Conservation (phyloP, 208 protist genomes). For the Entamoeba histolytica region DNA sequence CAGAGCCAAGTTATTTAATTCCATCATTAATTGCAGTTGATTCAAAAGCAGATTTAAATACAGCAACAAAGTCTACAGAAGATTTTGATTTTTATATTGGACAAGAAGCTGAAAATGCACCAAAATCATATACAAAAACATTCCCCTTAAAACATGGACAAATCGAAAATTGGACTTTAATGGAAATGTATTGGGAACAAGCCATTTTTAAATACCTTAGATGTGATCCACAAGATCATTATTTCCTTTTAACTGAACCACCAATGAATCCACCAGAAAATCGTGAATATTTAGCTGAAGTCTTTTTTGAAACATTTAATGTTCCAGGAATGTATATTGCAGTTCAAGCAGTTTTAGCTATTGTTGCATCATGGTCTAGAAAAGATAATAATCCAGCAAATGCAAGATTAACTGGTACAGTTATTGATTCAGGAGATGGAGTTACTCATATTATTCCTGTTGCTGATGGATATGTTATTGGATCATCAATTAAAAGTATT, state of each 20-base stretch:
- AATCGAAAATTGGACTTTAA: conserved; percentile 70
- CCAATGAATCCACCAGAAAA: conserved; percentile 83
- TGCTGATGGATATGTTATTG: conserved; percentile 78
- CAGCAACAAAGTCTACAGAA: conserved; percentile 29
- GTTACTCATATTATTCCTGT: conserved; percentile 20
- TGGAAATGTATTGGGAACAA: conserved; percentile 86
- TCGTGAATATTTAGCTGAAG: conserved; percentile 78
- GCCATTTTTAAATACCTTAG: conserved; percentile 81
- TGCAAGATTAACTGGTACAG: conserved; percentile 60
- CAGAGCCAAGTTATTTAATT: conserved; percentile 67
- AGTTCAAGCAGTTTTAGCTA: conserved; percentile 49
- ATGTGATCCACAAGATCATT: conserved; percentile 80
- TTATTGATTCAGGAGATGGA: conserved; percentile 84
- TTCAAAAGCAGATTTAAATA: conserved; percentile 2
- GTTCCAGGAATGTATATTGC: conserved; percentile 81
- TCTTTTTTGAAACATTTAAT: conserved; percentile 97
- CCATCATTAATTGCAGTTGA: conserved; percentile 62
- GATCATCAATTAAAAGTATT: conserved; percentile 70
- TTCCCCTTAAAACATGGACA: conserved; percentile 73
- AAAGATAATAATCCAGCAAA: not conserved
- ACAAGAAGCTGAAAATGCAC: conserved; percentile 55
- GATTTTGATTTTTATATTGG: conserved; percentile 74
- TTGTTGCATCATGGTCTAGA: conserved; percentile 4
- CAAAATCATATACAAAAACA: conserved; percentile 33
- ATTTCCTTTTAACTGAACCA: conserved; percentile 80